phyloP scores from a whole-genome alignment of 768 basidiomycete species.

The Collybia sp. region DNA sequence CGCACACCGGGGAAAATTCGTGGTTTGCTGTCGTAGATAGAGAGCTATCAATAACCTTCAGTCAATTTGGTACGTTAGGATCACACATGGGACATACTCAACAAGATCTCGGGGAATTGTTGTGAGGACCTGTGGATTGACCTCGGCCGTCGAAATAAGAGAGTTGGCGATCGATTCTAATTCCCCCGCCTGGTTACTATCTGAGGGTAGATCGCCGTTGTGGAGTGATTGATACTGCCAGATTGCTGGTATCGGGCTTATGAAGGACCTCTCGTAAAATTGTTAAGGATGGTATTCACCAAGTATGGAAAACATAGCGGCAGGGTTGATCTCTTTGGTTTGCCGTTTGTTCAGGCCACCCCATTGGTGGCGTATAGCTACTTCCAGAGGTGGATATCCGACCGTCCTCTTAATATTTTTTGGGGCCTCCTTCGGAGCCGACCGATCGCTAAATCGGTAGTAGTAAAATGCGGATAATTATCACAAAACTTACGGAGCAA shows the following conservation, averaged over 20 bases:
- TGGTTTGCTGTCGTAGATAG: constrained; percentile 64
- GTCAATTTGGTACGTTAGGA: constrained; percentile 4
- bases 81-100: constrained; percentile 42
- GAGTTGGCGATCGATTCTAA: constrained; percentile 62
- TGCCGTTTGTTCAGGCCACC: constrained; percentile 62
- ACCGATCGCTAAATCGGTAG: constrained; percentile 48
- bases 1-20: constrained; percentile 92
- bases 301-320: constrained; percentile 63
- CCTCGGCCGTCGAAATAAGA: constrained; percentile 54
- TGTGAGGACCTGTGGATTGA: constrained; percentile 64
- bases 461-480: constrained; percentile 8
- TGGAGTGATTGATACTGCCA: constrained; percentile 78
- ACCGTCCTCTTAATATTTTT: constrained; percentile 58
- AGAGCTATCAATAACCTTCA: constrained; percentile 38
- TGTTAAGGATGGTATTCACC: constrained; percentile 38
- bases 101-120: constrained; percentile 54
- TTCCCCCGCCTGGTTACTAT: constrained; percentile 41
- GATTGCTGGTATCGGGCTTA: constrained; percentile 43
- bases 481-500: constrained; percentile 63
- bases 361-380: constrained; percentile 69
- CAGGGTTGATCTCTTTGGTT: constrained; percentile 82
- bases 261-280: constrained; percentile 2
- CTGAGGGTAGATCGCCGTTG: constrained; percentile 51
- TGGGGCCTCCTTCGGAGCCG: constrained; percentile 49
- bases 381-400: constrained; percentile 59